phyloP scores from a whole-genome alignment of 306 rosid species.

The Psophocarpus tetragonolobus region DNA sequence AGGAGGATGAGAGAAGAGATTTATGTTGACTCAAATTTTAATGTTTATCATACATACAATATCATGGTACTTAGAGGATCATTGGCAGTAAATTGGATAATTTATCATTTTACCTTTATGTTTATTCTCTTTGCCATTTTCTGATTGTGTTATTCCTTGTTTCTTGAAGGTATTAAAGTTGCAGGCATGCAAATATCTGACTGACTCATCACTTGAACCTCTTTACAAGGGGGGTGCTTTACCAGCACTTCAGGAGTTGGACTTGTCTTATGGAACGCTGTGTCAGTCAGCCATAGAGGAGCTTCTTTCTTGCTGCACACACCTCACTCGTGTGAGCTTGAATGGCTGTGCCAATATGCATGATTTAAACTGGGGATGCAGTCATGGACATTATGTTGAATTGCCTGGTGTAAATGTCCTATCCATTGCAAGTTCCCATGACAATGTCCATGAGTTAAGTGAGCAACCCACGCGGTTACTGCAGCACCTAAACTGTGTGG shows the following conservation, averaged over 20 bases:
- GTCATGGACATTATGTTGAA: slow-evolving; percentile 41
- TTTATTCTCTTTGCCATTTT: neutral
- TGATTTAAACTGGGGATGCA: slow-evolving; percentile 87
- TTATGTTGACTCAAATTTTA: slow-evolving; percentile 3
- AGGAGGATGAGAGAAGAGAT: neutral
- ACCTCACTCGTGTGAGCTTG: slow-evolving; percentile 91
- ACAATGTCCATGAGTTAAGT: slow-evolving; percentile 42
- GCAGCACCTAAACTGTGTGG: slow-evolving; percentile 90
- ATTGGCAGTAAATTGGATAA: neutral
- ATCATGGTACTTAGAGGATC: neutral
- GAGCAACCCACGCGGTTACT: slow-evolving; percentile 72
- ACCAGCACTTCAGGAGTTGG: slow-evolving; percentile 92
- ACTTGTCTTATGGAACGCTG: slow-evolving; percentile 88
- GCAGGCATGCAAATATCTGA: slow-evolving; percentile 94
- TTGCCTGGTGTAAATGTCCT: slow-evolving; percentile 37
- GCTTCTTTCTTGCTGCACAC: slow-evolving; percentile 91
- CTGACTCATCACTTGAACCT: slow-evolving; percentile 87
- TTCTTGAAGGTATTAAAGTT: slow-evolving; percentile 79
- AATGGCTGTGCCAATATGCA: slow-evolving; percentile 97
- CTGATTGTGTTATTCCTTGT: slow-evolving; percentile 8
- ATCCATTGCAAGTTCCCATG: slow-evolving; percentile 44
- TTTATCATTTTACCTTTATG: neutral
- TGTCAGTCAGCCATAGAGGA: slow-evolving; percentile 96
- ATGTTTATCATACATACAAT: neutral
- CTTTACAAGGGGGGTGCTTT: slow-evolving; percentile 92